Base-by-base conservation (phyloP, 257 asterid genomes). In the Dorcoceras hygrometricum region DNA sequence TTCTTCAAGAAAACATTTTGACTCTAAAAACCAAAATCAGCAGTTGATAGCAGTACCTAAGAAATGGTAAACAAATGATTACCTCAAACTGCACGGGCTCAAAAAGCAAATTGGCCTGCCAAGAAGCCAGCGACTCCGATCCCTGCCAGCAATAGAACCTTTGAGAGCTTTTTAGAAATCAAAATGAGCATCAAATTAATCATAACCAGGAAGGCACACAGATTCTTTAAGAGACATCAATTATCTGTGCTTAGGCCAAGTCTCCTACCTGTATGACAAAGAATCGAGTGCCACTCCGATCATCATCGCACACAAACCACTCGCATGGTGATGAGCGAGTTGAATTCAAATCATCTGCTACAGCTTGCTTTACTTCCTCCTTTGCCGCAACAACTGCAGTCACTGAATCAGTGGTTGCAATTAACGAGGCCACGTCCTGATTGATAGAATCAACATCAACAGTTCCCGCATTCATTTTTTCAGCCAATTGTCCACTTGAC, bases 71-170 rank as follows among this genome's bases (percentile, higher is more conserved):
- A 61, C 12, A 61, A 57, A 67, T 55, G 43, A 72, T 66, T 84
- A 94, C 99, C 99, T 94, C 99, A 72, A 94, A 94, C 59, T 81
- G 75, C 72, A 91, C 67, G 25, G 99, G 99, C 81, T 94, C 99
- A 62, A 94, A 94, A 27, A 94, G 87, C 65, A 94, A 80, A 76
- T 94, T 94, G 27, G 99, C 99, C 75, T 89, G 88, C 99, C 99
- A 94, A 1, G 99, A 94, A 72, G 96, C 91, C 59, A 94, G 60
- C 5, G 99, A 87, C 73, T 94, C 99, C 0, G 98, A 94, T 57
- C 98, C 99, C 98, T 92, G 80, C 22, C 69, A 73, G 28, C 20
- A 54, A 73, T 5, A 20, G 32, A 59, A 57, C 16, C 57, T 54
- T 63, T 23, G 16, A 63, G 48, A 66, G 23, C 4, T 39, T 4